Evolutionary conservation across 2,329 filamentous ascomycete species (phyloP), one percentile per base, ranked within the genome.

Genomic region (Fonsecaea erecta): DNA sequence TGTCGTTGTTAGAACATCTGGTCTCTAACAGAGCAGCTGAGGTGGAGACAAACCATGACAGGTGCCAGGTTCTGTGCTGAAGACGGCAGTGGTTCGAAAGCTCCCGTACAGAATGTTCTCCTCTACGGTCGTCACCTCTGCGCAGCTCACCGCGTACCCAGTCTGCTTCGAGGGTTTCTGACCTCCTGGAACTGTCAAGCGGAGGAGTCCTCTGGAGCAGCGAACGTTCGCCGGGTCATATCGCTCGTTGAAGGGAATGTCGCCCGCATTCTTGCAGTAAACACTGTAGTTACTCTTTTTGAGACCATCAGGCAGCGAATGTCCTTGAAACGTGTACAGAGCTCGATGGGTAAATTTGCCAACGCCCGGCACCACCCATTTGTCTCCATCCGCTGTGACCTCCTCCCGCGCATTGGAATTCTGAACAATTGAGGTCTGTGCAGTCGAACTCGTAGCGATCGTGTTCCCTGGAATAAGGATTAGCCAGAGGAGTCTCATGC

Each of bases 21-120:
- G 30, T 9, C 28, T 16, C 24, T 35, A 35, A 16, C 16, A 43
- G 26, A 30, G 8, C 35, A n/a, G 8, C 35, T 30, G 11, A 57
- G 12, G 2, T 28, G 28, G 51, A 48, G 26, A 32, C 68, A 63
- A 26, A 69, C 70, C 68, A 43, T 71, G 68, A 54, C 67, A 67
- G 28, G 69, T 71, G 34, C 70, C 70, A 12, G 69, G 67, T 40
- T 67, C 70, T 18, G 59, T 40, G 55, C 67, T 70, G 60, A 72
- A 70, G 1, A 67, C 65, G 18, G 69, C 69, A 18, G 51, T 62
- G 12, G 69, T 72, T n/a, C 70, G 65, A 24, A 72, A 69, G 40
- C 70, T 72, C 30, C 63, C 70, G 43, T 69, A 62, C 28, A 68
- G 56, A n/a, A 72, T 72, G 28, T 68, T 66, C n/a, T 59, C 21